These are phyloP conservation scores for Clonostachys chloroleuca DNA, from an alignment of 2,329 filamentous ascomycete species.

Conservation along the genomic window DNA sequence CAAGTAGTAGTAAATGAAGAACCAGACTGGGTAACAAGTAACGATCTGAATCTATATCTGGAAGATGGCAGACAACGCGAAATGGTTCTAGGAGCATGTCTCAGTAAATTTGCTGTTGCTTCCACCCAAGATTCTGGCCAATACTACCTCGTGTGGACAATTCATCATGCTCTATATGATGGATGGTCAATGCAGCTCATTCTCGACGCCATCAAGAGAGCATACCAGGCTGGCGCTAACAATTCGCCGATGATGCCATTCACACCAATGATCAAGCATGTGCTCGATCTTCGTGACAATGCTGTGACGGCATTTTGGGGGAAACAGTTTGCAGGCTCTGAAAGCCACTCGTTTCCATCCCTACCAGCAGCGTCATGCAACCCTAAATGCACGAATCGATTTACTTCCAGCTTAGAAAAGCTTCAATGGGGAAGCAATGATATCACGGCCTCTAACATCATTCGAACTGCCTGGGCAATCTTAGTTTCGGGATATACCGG, in stretches of 20 bases:
- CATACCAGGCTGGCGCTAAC: constrained; percentile 3
- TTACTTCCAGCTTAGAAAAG: neutral
- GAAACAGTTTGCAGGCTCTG: neutral
- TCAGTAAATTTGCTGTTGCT: neutral
- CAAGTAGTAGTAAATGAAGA: constrained; percentile 18
- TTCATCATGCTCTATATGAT: constrained; percentile 18
- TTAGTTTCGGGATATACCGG: neutral
- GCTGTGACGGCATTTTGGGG: neutral
- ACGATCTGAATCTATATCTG: neutral
- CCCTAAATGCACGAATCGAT: neutral
- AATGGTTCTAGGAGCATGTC: neutral
- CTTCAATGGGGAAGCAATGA: neutral
- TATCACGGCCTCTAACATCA: neutral
- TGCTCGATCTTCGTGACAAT: neutral
- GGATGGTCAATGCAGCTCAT: constrained; percentile 15
- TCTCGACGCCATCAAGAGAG: constrained; percentile 10
- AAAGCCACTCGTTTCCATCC: neutral
- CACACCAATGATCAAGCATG: neutral
- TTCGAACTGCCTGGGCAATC: constrained; percentile 1
- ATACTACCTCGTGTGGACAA: constrained; percentile 13
- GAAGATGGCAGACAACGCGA: neutral
- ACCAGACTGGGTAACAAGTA: constrained; percentile 10
- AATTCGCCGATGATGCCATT: neutral
- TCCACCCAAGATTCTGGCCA: neutral
- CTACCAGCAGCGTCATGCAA: neutral